Evolutionary conservation across 371 early-diverging fungal genomes (phyloP).

Genomic region (Apophysomyces sp.): DNA sequence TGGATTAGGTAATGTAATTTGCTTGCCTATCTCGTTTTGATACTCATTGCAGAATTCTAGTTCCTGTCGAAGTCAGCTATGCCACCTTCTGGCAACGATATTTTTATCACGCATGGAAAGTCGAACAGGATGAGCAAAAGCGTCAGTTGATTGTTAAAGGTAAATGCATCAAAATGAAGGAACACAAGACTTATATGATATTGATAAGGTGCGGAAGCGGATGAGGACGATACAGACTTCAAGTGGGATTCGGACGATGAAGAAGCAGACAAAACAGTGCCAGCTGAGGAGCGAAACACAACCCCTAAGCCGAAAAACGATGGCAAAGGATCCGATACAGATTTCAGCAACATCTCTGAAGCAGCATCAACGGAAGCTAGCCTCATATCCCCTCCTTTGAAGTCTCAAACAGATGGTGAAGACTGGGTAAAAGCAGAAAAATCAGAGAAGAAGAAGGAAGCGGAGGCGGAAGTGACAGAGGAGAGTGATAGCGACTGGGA

Average conservation of each 20-base stretch:
- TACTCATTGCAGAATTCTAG: constrained; percentile 12
- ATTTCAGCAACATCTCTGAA: constrained; percentile 22
- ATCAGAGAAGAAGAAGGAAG: neutral
- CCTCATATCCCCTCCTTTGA: constrained; percentile 21
- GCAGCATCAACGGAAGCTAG: constrained; percentile 23
- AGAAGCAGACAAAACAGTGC: constrained; percentile 15
- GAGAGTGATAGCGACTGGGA: constrained; percentile 50
- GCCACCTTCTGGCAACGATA: constrained; percentile 47
- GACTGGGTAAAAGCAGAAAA: constrained; percentile 19
- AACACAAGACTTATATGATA: neutral
- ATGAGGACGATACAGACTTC: constrained; percentile 40
- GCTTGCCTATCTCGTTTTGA: neutral
- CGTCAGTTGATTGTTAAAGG: constrained; percentile 43
- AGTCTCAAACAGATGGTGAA: constrained; percentile 19
- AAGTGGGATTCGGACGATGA: constrained; percentile 55
- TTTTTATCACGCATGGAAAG: constrained; percentile 44
- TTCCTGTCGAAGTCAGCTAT: constrained; percentile 49
- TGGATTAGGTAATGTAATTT: constrained; percentile 33
- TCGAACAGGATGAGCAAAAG: constrained; percentile 48
- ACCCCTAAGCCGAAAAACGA: neutral
- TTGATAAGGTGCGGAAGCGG: constrained; percentile 14
- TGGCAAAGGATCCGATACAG: constrained; percentile 16
- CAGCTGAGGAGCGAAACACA: neutral
- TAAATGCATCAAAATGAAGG: neutral
- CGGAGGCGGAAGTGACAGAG: constrained; percentile 24